These are phyloP conservation scores for Kurtzmaniella natalensis DNA, from an alignment of 1,139 yeast species.

Conservation along the genomic window DNA sequence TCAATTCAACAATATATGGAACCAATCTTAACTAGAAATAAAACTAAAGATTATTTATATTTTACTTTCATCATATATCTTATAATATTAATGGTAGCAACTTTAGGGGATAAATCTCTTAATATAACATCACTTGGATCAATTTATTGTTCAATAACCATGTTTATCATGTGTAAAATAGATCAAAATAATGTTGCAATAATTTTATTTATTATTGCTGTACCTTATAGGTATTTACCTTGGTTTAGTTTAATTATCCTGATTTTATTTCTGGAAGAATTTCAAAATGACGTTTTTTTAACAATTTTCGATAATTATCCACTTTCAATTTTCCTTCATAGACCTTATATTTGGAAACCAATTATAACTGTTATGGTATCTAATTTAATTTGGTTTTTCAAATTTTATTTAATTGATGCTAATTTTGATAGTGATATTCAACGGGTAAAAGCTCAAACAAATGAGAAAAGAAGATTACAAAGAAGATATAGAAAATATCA, in stretches of 20 bases:
- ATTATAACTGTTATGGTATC: constrained; percentile 21
- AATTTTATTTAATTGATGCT: constrained; percentile 17
- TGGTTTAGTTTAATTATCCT: not conserved
- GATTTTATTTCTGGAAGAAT: not conserved
- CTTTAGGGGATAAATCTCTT: constrained; percentile 10
- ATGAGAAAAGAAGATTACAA: constrained; percentile 11
- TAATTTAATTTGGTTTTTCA: constrained; percentile 38
- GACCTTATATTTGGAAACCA: constrained; percentile 16
- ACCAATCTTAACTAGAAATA: constrained; percentile 14
- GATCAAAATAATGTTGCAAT: not conserved
- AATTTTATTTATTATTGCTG: not conserved
- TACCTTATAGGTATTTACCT: not conserved
- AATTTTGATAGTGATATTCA: constrained; percentile 17
- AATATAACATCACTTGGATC: not conserved
- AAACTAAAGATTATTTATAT: constrained; percentile 28
- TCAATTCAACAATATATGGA: constrained; percentile 4
- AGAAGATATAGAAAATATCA: constrained; percentile 10
- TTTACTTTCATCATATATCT: constrained; percentile 22
- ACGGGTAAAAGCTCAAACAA: constrained; percentile 9
- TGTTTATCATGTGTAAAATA: not conserved
- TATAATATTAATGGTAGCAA: constrained; percentile 17
- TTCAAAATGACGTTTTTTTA: not conserved
- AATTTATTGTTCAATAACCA: not conserved
- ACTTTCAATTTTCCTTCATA: constrained; percentile 4
- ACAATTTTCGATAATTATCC: not conserved